Evolutionary conservation across 495 filamentous ascomycete genomes (phyloP).

Genomic region (Viridothelium virens): DNA sequence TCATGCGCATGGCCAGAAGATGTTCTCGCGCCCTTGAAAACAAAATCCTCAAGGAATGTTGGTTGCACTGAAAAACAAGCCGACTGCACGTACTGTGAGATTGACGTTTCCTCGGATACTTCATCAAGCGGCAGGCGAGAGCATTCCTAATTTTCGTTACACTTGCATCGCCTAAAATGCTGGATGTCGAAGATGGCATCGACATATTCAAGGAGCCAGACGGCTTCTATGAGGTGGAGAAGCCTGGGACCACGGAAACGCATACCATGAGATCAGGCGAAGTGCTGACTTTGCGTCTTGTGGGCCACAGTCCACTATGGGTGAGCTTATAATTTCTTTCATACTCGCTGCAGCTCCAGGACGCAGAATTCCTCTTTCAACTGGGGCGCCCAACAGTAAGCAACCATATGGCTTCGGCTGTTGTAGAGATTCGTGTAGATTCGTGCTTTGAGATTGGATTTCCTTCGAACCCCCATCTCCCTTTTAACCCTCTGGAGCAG

Average conservation of each 20-base stretch:
- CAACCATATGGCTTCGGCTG: not conserved
- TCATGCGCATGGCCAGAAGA: not conserved
- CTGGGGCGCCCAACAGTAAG: not conserved
- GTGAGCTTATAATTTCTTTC: constrained; percentile 34
- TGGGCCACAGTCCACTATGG: constrained; percentile 86
- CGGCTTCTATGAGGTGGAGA: constrained; percentile 65
- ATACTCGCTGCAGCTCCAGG: not conserved
- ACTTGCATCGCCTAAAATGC: not conserved
- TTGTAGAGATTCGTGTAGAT: not conserved
- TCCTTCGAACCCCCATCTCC: not conserved
- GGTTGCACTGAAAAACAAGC: no score
- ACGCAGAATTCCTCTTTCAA: not conserved
- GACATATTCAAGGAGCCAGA: constrained; percentile 70
- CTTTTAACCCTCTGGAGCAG: constrained; percentile 4
- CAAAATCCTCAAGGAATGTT: no score
- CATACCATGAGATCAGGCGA: constrained; percentile 61
- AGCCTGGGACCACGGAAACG: constrained; percentile 57
- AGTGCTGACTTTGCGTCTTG: constrained; percentile 64
- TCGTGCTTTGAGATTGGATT: constrained; percentile 7
- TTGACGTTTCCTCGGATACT: no score
- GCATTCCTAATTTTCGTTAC: no score
- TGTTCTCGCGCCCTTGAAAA: not conserved
- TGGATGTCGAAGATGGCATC: constrained; percentile 35
- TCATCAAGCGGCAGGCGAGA: no score
- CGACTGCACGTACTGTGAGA: no score